These are phyloP conservation scores for Cladophialophora carrionii DNA, from an alignment of 2,329 filamentous ascomycete genomes.

Conservation along the genomic window DNA sequence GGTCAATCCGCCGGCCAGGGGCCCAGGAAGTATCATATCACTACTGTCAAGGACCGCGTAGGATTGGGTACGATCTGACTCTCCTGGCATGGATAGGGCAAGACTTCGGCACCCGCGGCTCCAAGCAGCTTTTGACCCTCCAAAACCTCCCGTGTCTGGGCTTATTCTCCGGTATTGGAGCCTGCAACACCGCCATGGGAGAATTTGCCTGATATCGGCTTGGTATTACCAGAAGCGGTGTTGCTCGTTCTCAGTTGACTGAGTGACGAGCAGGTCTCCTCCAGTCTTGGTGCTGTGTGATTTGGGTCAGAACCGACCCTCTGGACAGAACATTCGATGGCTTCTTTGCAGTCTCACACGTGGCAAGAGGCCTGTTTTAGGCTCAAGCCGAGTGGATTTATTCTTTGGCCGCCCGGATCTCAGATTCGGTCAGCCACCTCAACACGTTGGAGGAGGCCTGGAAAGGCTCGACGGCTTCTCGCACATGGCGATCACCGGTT, in stretches of 20 bases:
- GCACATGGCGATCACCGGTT: background rate
- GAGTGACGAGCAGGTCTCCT: background rate
- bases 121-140: background rate
- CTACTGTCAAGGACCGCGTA: background rate
- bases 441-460: conserved; percentile 5
- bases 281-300: background rate
- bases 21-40: background rate
- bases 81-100: background rate
- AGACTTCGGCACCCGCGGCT: background rate
- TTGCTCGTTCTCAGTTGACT: background rate
- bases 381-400: conserved; percentile 16
- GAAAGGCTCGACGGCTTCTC: background rate
- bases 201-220: conserved; percentile 19
- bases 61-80: background rate
- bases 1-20: background rate
- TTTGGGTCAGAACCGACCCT: background rate
- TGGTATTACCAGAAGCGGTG: background rate
- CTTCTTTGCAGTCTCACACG: conserved; percentile 16
- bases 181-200: background rate
- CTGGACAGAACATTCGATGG: conserved; percentile 8
- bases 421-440: conserved; percentile 11
- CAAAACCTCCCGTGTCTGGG: conserved; percentile 2
- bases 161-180: background rate
- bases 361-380: conserved; percentile 10
- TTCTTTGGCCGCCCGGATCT: conserved; percentile 16